These are phyloP conservation scores for Zasmidium angulare DNA, from an alignment of 2,329 filamentous ascomycete genomes.

Conservation along the genomic window DNA sequence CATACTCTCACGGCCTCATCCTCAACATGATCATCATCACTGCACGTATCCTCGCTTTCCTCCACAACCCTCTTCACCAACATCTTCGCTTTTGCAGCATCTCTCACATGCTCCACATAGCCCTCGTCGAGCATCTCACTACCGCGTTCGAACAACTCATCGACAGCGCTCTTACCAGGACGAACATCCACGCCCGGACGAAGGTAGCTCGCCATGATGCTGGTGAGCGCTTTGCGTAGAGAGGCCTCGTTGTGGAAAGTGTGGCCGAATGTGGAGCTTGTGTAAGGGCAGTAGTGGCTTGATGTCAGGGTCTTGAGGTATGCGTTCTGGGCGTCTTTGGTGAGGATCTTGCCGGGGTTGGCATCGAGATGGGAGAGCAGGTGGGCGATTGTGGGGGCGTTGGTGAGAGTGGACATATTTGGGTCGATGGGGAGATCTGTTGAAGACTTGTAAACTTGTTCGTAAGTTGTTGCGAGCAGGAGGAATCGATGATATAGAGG, in stretches of 20 bases:
- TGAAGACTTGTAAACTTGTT: no score
- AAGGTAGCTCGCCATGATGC: not conserved
- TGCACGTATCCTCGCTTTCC: slow-evolving; percentile 1
- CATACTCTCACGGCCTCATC: not conserved
- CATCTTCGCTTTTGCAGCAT: not conserved
- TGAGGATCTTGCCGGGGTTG: not conserved
- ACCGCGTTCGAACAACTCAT: slow-evolving; percentile 7
- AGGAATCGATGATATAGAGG: no score
- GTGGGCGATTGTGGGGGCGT: slow-evolving; percentile 2
- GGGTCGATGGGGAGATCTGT: no score
- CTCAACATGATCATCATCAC: not conserved
- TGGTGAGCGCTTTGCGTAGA: slow-evolving; percentile 2
- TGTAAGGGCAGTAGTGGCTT: slow-evolving; percentile 5
- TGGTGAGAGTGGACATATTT: not conserved
- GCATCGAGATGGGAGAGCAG: slow-evolving; percentile 1
- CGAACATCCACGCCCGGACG: not conserved
- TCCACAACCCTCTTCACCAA: not conserved
- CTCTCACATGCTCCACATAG: slow-evolving; percentile 3
- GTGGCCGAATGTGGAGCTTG: slow-evolving; percentile 6
- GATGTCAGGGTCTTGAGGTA: slow-evolving; percentile 3
- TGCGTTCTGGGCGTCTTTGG: not conserved
- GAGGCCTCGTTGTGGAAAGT: slow-evolving; percentile 8
- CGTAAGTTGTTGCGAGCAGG: no score
- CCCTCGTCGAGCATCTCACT: slow-evolving; percentile 4
- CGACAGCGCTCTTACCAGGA: not conserved